Base-by-base conservation (phyloP, 192 early-diverging fungal species). In the Entophlyctis luteolus region DNA sequence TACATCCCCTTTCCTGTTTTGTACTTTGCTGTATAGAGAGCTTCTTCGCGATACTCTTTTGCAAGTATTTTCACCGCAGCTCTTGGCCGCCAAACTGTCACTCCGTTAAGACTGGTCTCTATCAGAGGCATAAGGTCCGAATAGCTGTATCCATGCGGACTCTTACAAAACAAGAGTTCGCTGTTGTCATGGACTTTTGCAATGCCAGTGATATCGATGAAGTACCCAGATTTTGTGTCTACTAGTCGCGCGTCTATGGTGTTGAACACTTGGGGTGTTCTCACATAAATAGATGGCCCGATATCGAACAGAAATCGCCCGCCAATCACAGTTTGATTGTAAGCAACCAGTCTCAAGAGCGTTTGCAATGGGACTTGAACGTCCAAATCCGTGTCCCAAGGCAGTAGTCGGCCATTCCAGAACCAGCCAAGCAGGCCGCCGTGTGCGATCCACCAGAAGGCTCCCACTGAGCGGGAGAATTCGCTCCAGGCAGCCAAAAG, bases 41-140 rank as follows among this genome's bases (percentile, higher is more conserved):
- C 42, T 4, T 49, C 16, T 22, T 29, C 46, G 5, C 25, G 6
- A 37, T 72, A 74, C 60, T 74, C 72, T 42, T 65, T 37, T 25
- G 18, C n/a, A 6, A 74, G 36, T 36, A 74, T 65, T 8, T 6
- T 34, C 4, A 54, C 2, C 3, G 48, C 50, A 20, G 34, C 48
- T 18, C 55, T 14, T 35, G 60, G 60, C 28, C 60, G 18, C 60
- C 42, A 63, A 16, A 63, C 47, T n/a, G 14, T 6, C 12, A 63
- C 35, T n/a, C 60, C 60, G 8, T 22, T 48, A 22, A 63, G 31
- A 5, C 48, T 5, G 12, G 60, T 63, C 18, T 63, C 60, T 14
- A 20, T 45, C n/a, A 63, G 31, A 12, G 60, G 60, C 60, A 63
- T 49, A 12, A 63, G 10, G 16, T 63, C 60, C 10, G 18, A 25